Percentiles rank a stretch among this genome's conserved stretches.
Conservation (phyloP, 352 stramenopile species). For the Globisporangium abappressorium region DNA sequence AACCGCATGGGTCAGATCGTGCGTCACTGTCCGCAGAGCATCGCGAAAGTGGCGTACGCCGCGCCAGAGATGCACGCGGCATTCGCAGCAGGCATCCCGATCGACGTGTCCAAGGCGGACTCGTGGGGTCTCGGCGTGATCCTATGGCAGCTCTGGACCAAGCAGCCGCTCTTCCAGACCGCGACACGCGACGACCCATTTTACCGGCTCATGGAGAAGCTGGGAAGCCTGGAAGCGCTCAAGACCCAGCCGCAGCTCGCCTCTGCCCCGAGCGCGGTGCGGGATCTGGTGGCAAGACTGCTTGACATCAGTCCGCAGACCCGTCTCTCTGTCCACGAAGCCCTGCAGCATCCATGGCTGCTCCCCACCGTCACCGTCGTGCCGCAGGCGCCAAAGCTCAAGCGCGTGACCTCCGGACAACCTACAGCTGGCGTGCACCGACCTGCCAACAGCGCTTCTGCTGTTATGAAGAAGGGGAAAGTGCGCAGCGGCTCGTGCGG, state of each 20-base stretch:
- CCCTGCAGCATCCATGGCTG: constrained; percentile 57
- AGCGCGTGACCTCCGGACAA: constrained; percentile 2
- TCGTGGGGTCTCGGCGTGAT: constrained; percentile 73
- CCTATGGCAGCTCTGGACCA: constrained; percentile 64
- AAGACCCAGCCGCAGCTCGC: constrained; percentile 25
- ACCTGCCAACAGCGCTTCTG: background rate
- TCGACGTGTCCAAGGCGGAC: constrained; percentile 60
- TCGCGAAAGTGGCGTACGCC: constrained; percentile 67
- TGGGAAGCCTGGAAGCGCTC: constrained; percentile 26
- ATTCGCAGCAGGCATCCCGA: constrained; percentile 12
- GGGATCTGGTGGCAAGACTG: constrained; percentile 46
- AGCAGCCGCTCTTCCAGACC: constrained; percentile 48
- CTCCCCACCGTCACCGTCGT: background rate
- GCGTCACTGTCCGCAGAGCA: constrained; percentile 12
- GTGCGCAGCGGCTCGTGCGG: constrained; percentile 22
- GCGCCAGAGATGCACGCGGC: constrained; percentile 53
- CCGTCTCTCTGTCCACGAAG: constrained; percentile 47
- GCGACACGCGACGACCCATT: constrained; percentile 43
- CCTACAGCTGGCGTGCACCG: background rate
- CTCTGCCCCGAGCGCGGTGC: constrained; percentile 25
- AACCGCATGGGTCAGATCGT: constrained; percentile 26
- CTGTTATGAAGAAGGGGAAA: constrained; percentile 25
- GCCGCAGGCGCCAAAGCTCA: constrained; percentile 2
- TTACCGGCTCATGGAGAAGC: constrained; percentile 38
- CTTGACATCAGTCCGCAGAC: constrained; percentile 43